Evolutionary conservation across 208 protist species (phyloP), one percentile per base, ranked within the genome.

Genomic region (Crithidia mellificae): DNA sequence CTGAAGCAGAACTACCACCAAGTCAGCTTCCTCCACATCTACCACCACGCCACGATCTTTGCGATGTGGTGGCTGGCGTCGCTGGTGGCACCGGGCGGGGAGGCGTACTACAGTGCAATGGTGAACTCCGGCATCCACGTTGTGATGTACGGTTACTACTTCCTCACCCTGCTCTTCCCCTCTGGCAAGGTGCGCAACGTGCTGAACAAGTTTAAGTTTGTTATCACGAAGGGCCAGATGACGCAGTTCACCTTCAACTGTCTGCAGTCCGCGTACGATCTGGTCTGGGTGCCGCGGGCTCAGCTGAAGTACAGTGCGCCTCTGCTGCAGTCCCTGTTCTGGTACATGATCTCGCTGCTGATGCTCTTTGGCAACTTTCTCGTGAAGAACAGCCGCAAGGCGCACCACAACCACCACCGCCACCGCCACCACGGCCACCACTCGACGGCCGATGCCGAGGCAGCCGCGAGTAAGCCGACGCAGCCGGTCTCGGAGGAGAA

Each of bases 81-180:
- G 41, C 62, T 59, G 39, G 63, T 52, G 24, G 88, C 78, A 3
- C 82, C 85, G 17, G 81, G 71, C n/a, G 88, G 88, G 15, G 88
- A 93, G 72, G 80, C 81, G 38, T 94, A 92, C 75, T 92, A 85
- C 80, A 87, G 81, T 63, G 83, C 88, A 32, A 87, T 89, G 77
- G 78, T 90, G 29, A 94, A 94, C 81, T 87, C 81, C 14, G 70
- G 69, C 29, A 64, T 94, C n/a, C 88, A 91, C 62, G 84, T 94
- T 19, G 64, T 90, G 54, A 94, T 94, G 88, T 94, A 92, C 74
- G 77, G 78, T 41, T 92, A 94, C 81, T 91, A 94, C 72, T 91
- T 94, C 47, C 53, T 86, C 20, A 90, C 87, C 6, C 64, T 86
- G 19, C 44, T 90, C 0, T 92, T 92, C 53, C 72, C 76, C 14